Evolutionary conservation across 805 yeast species (phyloP).

Genomic region (Schwanniomyces vanrijiae): DNA sequence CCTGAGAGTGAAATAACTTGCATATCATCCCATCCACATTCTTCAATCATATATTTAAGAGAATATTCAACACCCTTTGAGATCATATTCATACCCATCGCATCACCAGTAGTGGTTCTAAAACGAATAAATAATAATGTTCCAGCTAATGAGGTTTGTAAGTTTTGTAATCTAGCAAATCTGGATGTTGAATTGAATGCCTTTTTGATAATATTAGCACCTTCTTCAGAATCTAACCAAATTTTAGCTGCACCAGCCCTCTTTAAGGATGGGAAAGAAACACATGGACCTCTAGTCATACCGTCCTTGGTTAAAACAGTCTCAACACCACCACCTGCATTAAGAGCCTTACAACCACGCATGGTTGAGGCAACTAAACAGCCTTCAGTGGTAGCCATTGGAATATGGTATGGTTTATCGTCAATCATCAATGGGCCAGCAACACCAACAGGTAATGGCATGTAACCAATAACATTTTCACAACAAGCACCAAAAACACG

Average conservation of each 20-base stretch:
- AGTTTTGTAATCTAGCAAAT: constrained; percentile 89
- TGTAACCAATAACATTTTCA: constrained; percentile 94
- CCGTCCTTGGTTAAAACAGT: constrained; percentile 95
- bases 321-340: constrained; percentile 93
- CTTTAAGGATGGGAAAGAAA: constrained; percentile 73
- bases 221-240: constrained; percentile 96
- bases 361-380: constrained; percentile 97
- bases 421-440: constrained; percentile 96
- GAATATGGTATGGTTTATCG: constrained; percentile 84
- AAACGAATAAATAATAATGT: constrained; percentile 84
- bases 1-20: constrained; percentile 89
- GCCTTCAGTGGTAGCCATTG: constrained; percentile 99
- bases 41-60: constrained; percentile 78
- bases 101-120: constrained; percentile 99
- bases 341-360: constrained; percentile 99
- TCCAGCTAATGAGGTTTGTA: constrained; percentile 95
- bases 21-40: constrained; percentile 94
- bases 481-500: constrained; percentile 99
- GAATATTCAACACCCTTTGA: constrained; percentile 96
- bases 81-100: constrained; percentile 99
- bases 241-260: constrained; percentile 94
- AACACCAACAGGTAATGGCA: constrained; percentile 96
- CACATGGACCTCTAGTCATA: constrained; percentile 99
- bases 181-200: constrained; percentile 97
- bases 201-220: constrained; percentile 74